Conservation (phyloP, 805 yeast species). For the Hermanozyma aechmeae region DNA sequence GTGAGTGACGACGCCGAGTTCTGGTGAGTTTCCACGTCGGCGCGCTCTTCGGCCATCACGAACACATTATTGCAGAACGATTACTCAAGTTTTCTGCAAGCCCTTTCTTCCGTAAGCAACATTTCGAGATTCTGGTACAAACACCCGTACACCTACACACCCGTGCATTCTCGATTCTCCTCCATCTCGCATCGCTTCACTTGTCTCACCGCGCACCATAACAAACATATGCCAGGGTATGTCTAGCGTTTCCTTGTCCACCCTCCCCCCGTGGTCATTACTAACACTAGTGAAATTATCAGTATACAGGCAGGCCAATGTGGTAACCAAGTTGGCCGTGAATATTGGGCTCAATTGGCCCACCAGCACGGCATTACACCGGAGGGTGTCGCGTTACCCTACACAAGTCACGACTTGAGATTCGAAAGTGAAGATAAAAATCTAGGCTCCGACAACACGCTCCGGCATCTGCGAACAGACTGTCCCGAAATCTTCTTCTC, state of each 20-base stretch:
- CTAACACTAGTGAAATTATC: constrained; percentile 43
- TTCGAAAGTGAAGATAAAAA: constrained; percentile 7
- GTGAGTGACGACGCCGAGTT: no score
- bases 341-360: constrained; percentile 87
- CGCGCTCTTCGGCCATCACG: neutral
- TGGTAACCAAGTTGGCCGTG: constrained; percentile 91
- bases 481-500: constrained; percentile 80
- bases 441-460: constrained; percentile 1
- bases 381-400: constrained; percentile 46
- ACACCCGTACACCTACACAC: no score
- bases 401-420: constrained; percentile 15
- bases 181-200: neutral
- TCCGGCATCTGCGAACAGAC: constrained; percentile 38
- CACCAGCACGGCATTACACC: constrained; percentile 75
- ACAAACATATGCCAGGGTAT: constrained; percentile 18
- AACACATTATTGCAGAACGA: neutral
- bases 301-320: constrained; percentile 85
- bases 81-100: constrained; percentile 1
- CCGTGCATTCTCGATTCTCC: no score
- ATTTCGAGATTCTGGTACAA: no score
- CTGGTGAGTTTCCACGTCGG: no score
- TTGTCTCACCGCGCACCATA: neutral
- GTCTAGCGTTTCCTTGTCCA: no score
- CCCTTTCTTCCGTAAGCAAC: neutral
- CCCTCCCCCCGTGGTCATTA: no score